A percentile compares a stretch with the other conserved stretches of the same genome.
Conservation (phyloP, 768 basidiomycete genomes). For the Russula virescens region DNA sequence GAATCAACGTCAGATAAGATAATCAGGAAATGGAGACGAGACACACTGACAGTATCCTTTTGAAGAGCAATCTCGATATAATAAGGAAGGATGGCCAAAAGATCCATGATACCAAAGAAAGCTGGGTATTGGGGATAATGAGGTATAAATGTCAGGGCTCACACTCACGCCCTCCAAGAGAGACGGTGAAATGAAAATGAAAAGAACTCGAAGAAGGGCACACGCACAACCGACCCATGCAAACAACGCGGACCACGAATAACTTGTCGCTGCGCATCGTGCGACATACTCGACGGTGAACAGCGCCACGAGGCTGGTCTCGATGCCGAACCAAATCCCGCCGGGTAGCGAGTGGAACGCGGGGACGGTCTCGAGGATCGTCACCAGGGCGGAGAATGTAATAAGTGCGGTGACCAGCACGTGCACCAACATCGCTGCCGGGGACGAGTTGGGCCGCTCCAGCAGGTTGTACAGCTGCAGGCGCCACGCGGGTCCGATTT, state of each 20-base stretch:
- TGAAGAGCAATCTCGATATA: slow-evolving; percentile 79
- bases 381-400: slow-evolving; percentile 66
- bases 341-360: slow-evolving; percentile 64
- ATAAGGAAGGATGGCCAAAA: slow-evolving; percentile 82
- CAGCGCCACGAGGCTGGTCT: slow-evolving; percentile 75
- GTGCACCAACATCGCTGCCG: slow-evolving; percentile 71
- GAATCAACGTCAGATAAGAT: not conserved
- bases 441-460: slow-evolving; percentile 73
- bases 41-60: slow-evolving; percentile 70
- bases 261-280: slow-evolving; percentile 71
- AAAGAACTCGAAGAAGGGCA: not conserved
- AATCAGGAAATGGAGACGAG: not conserved
- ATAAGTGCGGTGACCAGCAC: slow-evolving; percentile 66
- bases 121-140: slow-evolving; percentile 36
- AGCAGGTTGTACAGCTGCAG: slow-evolving; percentile 62
- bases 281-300: slow-evolving; percentile 84
- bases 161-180: not conserved
- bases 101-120: slow-evolving; percentile 82
- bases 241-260: slow-evolving; percentile 51
- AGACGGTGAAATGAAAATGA: no score
- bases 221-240: slow-evolving; percentile 65
- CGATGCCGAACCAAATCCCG: slow-evolving; percentile 79
- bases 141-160: not conserved
- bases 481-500: slow-evolving; percentile 46
- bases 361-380: slow-evolving; percentile 75